phyloP scores from a whole-genome alignment of 495 filamentous ascomycete species.

The Podospora conica region DNA sequence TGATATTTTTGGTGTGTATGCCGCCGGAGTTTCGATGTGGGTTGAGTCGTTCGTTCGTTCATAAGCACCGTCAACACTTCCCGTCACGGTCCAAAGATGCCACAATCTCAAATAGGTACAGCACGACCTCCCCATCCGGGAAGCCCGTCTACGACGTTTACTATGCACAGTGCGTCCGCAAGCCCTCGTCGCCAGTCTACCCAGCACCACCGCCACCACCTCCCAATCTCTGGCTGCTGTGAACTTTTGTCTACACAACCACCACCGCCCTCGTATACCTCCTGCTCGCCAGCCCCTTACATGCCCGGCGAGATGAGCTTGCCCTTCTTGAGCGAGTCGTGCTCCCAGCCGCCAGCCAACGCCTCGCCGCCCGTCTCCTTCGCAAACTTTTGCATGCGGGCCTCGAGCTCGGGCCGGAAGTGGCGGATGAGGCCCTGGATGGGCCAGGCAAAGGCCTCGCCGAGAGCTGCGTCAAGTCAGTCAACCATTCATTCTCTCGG shows the following conservation, averaged over 20 bases:
- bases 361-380: slow-evolving; percentile 61
- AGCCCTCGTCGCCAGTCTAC: neutral
- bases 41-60: no score
- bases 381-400: slow-evolving; percentile 70
- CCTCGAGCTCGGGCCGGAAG: slow-evolving; percentile 92
- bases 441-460: slow-evolving; percentile 98
- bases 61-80: no score
- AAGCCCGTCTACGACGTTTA: neutral
- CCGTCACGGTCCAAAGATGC: no score
- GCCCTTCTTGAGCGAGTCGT: slow-evolving; percentile 67
- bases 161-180: neutral
- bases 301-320: slow-evolving; percentile 84
- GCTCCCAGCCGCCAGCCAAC: slow-evolving; percentile 83
- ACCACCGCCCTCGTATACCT: no score
- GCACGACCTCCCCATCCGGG: neutral
- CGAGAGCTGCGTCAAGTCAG: slow-evolving; percentile 52
- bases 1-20: no score
- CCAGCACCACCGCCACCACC: neutral
- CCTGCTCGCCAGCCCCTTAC: slow-evolving; percentile 35
- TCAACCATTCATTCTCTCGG: neutral
- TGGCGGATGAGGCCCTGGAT: slow-evolving; percentile 96
- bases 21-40: no score
- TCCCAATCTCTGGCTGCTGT: neutral
- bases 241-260: neutral
- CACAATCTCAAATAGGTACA: slow-evolving; percentile 1